A percentile compares a stretch with the other conserved stretches of the same genome.
phyloP scores from a whole-genome alignment of 768 basidiomycete species.

The Tricholoma saponaceum region DNA sequence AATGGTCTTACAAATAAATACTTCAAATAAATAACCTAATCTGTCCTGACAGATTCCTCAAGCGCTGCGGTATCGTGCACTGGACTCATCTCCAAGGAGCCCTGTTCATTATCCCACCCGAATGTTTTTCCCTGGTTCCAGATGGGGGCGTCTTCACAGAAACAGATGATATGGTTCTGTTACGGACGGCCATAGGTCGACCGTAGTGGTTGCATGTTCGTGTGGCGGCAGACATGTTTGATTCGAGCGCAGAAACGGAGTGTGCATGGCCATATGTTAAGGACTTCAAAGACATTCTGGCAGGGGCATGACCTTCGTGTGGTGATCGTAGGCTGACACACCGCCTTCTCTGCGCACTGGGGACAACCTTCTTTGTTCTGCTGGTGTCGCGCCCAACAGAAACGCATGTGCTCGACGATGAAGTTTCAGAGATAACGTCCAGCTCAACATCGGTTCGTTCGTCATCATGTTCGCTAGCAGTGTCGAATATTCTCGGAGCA shows the following conservation, averaged over 20 bases:
- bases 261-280: constrained; percentile 1
- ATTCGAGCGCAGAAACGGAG: background rate
- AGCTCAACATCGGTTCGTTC: constrained; percentile 9
- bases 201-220: constrained; percentile 12
- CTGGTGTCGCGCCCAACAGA: constrained; percentile 9
- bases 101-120: constrained; percentile 1
- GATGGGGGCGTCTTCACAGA: background rate
- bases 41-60: background rate
- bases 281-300: background rate
- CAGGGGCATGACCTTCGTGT: background rate
- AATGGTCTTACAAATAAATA: constrained; percentile 10
- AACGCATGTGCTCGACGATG: constrained; percentile 18
- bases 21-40: constrained; percentile 10
- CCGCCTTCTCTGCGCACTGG: background rate
- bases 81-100: constrained; percentile 14
- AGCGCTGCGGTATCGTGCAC: background rate
- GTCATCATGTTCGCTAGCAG: constrained; percentile 2
- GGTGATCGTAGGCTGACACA: background rate
- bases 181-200: constrained; percentile 10
- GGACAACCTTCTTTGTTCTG: background rate
- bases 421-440: constrained; percentile 13
- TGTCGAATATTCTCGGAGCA: background rate
- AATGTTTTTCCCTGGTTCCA: background rate
- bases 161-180: constrained; percentile 11
- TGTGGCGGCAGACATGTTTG: constrained; percentile 3